phyloP scores from a whole-genome alignment of 164 flowering plant genomes.

The Tinospora cordifolia region DNA sequence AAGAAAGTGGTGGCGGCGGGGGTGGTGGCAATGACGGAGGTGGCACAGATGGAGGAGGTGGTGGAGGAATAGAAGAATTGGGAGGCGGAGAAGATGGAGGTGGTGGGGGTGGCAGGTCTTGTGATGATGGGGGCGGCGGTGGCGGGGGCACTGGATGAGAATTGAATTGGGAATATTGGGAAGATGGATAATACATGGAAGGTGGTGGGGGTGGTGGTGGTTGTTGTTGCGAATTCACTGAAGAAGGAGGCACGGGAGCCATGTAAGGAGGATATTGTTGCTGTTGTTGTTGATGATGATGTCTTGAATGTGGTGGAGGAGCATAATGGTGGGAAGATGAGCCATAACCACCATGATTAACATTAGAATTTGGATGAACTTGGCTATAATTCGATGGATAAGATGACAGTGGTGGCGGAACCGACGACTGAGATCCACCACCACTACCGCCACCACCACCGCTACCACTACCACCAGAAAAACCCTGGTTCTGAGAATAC shows the following conservation, averaged over 20 bases:
- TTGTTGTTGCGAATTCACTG: constrained; percentile 20
- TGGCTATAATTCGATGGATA: constrained; percentile 31
- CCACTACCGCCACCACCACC: neutral
- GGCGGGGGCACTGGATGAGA: constrained; percentile 31
- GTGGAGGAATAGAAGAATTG: constrained; percentile 29
- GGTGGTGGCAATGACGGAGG: constrained; percentile 39
- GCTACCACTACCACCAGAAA: constrained; percentile 1
- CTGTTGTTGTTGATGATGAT: constrained; percentile 24
- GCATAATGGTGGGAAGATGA: constrained; percentile 27
- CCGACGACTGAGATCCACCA: neutral
- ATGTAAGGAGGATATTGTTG: constrained; percentile 31
- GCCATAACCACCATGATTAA: constrained; percentile 29
- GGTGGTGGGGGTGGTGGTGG: constrained; percentile 25
- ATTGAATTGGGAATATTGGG: constrained; percentile 42
- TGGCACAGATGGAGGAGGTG: constrained; percentile 37
- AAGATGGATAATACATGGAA: constrained; percentile 46
- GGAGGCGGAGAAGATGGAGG: constrained; percentile 34
- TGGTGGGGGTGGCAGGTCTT: constrained; percentile 33
- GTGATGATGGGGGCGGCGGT: constrained; percentile 30
- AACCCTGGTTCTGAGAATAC: constrained; percentile 42
- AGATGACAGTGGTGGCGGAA: constrained; percentile 19
- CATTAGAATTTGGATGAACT: constrained; percentile 26
- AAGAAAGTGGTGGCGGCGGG: constrained; percentile 48
- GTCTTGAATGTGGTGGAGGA: constrained; percentile 13
- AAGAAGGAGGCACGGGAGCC: constrained; percentile 34